Base-by-base conservation (phyloP, 768 basidiomycete genomes). In the Panus rudis region DNA sequence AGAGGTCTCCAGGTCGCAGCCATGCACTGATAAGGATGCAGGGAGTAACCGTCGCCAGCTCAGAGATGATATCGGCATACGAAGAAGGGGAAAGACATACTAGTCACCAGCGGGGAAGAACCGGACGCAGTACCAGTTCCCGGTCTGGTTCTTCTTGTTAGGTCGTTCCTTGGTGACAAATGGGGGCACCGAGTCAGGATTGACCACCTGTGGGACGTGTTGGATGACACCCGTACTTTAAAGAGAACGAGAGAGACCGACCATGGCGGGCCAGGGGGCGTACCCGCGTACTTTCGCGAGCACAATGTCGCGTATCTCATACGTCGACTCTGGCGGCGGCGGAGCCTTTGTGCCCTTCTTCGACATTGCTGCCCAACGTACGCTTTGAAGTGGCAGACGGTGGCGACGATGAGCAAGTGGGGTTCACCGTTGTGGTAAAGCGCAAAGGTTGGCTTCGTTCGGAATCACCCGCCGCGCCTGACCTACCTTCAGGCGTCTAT, bases 21-120 rank as follows among this genome's bases (percentile, higher is more conserved):
- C 93, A 97, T 16, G 89, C 76, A 65, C 93, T 97, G 38, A 17
- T 17, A 31, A 20, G 12, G 34, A 21, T 57, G 39, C 31, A 42
- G 20, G 21, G 4, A 21, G 7, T 11, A 16, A 12, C n/a, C n/a
- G n/a, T n/a, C n/a, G n/a, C n/a, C n/a, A n/a, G n/a, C n/a, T n/a
- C 3, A 46, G 14, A 24, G 12, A 45, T 52, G 30, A 31, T 1
- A 30, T 49, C 37, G 50, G 51, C 30, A 47, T 32, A 41, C 44
- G 53, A 39, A 42, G 42, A 22, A 35, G 7, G 28, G 13, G 21
- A 28, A 13, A 45, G 17, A 81, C 94, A 62, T 56, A 98, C 96
- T 82, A 88, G 65, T 97, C 94, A 40, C 88, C 92, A 22, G 76
- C 76, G 4, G 96, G 92, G 76, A 96, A 98, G 76, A 93, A 99